These are phyloP conservation scores for Stagonosporopsis rhizophila DNA, from an alignment of 2,329 filamentous ascomycete species.

Conservation along the genomic window DNA sequence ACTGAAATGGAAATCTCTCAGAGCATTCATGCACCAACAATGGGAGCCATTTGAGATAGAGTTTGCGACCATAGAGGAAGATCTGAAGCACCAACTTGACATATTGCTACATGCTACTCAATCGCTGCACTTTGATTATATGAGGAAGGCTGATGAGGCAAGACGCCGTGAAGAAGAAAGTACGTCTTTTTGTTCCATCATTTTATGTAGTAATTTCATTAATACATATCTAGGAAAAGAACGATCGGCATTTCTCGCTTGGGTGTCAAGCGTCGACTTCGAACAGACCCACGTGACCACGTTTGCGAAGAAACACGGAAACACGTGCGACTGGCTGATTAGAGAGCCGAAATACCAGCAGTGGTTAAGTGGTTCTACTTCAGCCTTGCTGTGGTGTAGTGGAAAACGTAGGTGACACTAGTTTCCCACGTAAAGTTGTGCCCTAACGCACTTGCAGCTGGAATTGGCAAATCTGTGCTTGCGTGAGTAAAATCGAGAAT, in stretches of 20 bases:
- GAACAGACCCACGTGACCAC: slow-evolving; percentile 27
- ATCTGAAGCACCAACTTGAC: slow-evolving; percentile 25
- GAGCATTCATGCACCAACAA: slow-evolving; percentile 28
- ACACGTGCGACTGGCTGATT: slow-evolving; percentile 29
- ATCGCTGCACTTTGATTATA: slow-evolving; percentile 19
- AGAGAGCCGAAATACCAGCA: slow-evolving; percentile 20
- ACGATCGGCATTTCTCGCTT: slow-evolving; percentile 25
- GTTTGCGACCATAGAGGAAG: slow-evolving; percentile 22
- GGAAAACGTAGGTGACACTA: slow-evolving; percentile 26
- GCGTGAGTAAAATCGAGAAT: slow-evolving; percentile 8
- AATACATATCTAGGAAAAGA: slow-evolving; percentile 15
- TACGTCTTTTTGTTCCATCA: background rate
- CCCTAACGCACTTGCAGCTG: slow-evolving; percentile 24
- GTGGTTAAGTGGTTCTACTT: slow-evolving; percentile 20
- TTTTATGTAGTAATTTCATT: background rate
- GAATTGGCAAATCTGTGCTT: slow-evolving; percentile 33
- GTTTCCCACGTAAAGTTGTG: background rate
- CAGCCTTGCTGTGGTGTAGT: slow-evolving; percentile 30
- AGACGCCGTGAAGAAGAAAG: background rate
- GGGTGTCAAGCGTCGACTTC: slow-evolving; percentile 30
- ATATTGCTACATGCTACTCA: slow-evolving; percentile 24
- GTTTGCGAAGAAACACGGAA: slow-evolving; percentile 26
- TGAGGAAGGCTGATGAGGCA: slow-evolving; percentile 4
- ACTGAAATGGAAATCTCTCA: slow-evolving; percentile 21
- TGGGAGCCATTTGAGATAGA: slow-evolving; percentile 33